Base-by-base conservation (phyloP, 768 basidiomycete genomes). In the Rhodotorula paludigena region DNA sequence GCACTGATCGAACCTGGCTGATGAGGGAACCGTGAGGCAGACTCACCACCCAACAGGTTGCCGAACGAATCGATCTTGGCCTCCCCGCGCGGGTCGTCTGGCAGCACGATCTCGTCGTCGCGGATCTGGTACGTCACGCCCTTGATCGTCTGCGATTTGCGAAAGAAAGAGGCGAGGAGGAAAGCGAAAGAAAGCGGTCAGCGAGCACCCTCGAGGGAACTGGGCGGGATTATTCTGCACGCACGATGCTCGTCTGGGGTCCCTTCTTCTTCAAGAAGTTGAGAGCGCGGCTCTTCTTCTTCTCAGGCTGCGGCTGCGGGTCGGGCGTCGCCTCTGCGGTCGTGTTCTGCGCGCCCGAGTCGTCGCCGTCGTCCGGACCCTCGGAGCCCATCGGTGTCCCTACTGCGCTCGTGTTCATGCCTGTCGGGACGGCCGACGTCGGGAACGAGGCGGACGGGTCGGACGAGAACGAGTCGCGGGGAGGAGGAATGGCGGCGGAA, bases 11-110 rank as follows among this genome's bases (percentile, higher is more conserved):
- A n/a, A n/a, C n/a, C n/a, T n/a, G n/a, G n/a, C n/a, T n/a, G n/a
- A n/a, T n/a, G n/a, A n/a, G n/a, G n/a, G n/a, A n/a, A n/a, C n/a
- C n/a, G n/a, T n/a, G n/a, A n/a, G n/a, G n/a, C n/a, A 38, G 44
- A 78, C 85, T 73, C 75, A 92, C 92, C 91, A 66, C 87, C 93
- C 12, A 90, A 83, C 35, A 98, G 77, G 71, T 86, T 87, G 21
- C 94, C 96, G 68, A 86, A 83, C 68, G 80, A 81, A 76, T 97
- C 93, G 32, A 99, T 89, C 81, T 99, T 99, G 66, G 86, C 84
- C 78, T 97, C 87, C 10, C 94, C 96, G 72, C 87, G 90, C 59
- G 85, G 82, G 75, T 97, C 89, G 54, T 90, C 84, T 3, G 86
- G 85, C 11, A 91, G 87, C 55, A 88, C 80, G 70, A 92, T 86